phyloP scores from a whole-genome alignment of 495 filamentous ascomycete species.

The Penicillium verhagenii region DNA sequence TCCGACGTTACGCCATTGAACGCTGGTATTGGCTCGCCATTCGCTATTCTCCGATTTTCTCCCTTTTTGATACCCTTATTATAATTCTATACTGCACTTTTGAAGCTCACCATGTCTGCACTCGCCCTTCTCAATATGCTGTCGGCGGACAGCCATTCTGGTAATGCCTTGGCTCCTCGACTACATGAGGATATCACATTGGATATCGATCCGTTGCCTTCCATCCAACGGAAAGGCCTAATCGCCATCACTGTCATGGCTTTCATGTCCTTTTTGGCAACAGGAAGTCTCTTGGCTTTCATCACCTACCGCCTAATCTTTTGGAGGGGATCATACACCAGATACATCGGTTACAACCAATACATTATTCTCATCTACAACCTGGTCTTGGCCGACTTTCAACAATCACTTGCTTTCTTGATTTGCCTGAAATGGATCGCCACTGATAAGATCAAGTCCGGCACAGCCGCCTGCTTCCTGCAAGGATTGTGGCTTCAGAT shows the following conservation, averaged over 20 bases:
- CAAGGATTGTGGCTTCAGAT: slow-evolving; percentile 72
- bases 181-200: slow-evolving; percentile 10
- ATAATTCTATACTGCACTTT: no score
- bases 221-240: slow-evolving; percentile 48
- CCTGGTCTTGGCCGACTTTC: slow-evolving; percentile 70
- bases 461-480: slow-evolving; percentile 58
- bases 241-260: slow-evolving; percentile 57
- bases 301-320: slow-evolving; percentile 57
- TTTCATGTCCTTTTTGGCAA: slow-evolving; percentile 59
- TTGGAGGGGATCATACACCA: slow-evolving; percentile 50
- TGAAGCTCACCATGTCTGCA: slow-evolving; percentile 29
- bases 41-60: neutral
- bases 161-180: slow-evolving; percentile 22
- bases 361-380: slow-evolving; percentile 74
- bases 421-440: slow-evolving; percentile 62
- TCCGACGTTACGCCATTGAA: neutral
- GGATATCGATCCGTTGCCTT: slow-evolving; percentile 49
- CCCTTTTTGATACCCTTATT: no score
- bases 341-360: slow-evolving; percentile 62
- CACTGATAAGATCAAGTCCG: slow-evolving; percentile 54
- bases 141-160: slow-evolving; percentile 8
- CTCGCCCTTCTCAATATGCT: slow-evolving; percentile 22
- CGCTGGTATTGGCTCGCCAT: neutral
- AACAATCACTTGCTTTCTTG: slow-evolving; percentile 66
- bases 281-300: slow-evolving; percentile 49